Evolutionary conservation across 2,329 filamentous ascomycete species (phyloP), one percentile per base, ranked within the genome.

Genomic region (Xylariaceae sp.): DNA sequence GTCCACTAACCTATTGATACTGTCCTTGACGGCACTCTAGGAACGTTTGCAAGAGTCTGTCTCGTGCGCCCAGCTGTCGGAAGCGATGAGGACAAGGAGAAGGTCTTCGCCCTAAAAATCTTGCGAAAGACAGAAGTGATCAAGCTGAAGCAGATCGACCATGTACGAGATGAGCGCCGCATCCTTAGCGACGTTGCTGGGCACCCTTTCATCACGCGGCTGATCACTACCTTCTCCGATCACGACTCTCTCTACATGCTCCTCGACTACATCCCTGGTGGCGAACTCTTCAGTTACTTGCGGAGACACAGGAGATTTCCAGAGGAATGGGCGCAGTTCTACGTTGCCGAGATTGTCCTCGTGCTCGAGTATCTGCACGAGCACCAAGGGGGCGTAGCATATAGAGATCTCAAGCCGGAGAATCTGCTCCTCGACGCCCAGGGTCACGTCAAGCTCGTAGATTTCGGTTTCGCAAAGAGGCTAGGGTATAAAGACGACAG

Each of bases 391-490:
- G 82, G 77, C 31, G 75, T 92, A 21, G 86, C 86, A 32, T 90
- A 89, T 60, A 78, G 85, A 36, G 85, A 90, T 53, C 65, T 90
- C 51, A 90, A 90, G 61, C 85, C 85, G 1, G 85, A 90, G 63
- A 90, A 92, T 60, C 75, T 90, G 26, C 68, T 90, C 36, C 74
- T 90, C 17, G 85, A 90, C 57, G 76, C 73, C 32, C 74, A 87
- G 21, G 85, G 85, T 3, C 85, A 90, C 62, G 78, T 90, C 53
- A 88, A 87, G 62, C 70, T 90, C 34, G 85, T 90, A 4, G 85
- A 90, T 61, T 90, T 90, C 66, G 85, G 85, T 9, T 90, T 90
- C 57, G 85, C 85, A 31, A 90, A 90, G 69, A 78, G 83, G 47
- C 71, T 90, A 16, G 82, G 84, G 26, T 66, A 69, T 49, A 63